Evolutionary conservation across 2,329 filamentous ascomycete species (phyloP), one percentile per base, ranked within the genome.

Genomic region (Aspergillus viridinutans): DNA sequence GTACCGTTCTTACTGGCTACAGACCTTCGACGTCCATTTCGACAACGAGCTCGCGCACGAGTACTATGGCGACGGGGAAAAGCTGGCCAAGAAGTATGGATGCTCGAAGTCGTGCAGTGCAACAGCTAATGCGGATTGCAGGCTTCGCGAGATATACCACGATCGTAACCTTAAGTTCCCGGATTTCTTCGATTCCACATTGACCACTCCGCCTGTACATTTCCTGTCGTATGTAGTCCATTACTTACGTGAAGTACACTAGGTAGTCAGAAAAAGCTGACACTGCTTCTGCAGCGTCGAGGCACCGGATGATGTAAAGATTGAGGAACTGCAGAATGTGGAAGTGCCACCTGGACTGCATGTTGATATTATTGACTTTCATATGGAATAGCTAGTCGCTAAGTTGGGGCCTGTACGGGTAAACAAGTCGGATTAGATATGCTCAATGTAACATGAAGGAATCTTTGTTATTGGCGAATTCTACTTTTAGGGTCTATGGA

Each of bases 21-120:
- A 64, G 62, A 60, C 58, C 4, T 64, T 64, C 20, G 60, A 64
- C 21, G 12, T 64, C 52, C 58, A 58, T 49, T 64, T 61, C 50
- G 53, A 59, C 35, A 58, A 64, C 52, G 61, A 64, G 40, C 52
- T 61, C 17, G 59, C 60, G 3, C 58, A 64, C 43, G 17, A 58
- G 0, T 61, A 58, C 29, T 64, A 62, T n/a, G 61, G 63, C 12
- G 63, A 64, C 0, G 63, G 63, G 4, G 26, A 54, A 17, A 26
- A 61, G 35, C 53, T 64, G 4, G 32, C 61, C 3, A 1, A 54
- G 1, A 29, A 10, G 63, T 64, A 61, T 48, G 26, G 12, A 17
- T n/a, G 6, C 17, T 35, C 12, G 5, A 6, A 21, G 7, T 8
- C 20, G 35, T 20, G n/a, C 8, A 23, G 3, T 21, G 4, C 4